Evolutionary conservation across 2,329 filamentous ascomycete species (phyloP), one percentile per base, ranked within the genome.

Genomic region (Fusarium longipes): DNA sequence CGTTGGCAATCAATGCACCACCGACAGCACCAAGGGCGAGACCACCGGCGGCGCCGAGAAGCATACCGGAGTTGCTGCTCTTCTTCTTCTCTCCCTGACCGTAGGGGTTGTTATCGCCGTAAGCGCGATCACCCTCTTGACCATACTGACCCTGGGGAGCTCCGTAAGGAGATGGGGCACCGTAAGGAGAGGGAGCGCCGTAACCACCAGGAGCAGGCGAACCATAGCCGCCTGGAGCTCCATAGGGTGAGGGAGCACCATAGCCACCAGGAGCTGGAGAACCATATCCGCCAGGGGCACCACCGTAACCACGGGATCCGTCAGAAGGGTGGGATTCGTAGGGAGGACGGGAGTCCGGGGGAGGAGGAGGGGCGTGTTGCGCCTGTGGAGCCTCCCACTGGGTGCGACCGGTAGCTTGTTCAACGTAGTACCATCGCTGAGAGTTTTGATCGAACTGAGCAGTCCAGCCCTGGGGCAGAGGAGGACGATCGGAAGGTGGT

Each of bases 371-470:
- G 3, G 70, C 68, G 49, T 76, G 73, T 14, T 78, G 45, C 24
- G 45, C 45, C 45, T 49, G 77, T 4, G 89, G 87, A 17, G 83
- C 81, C 64, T 90, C 87, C 89, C 89, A 91, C 76, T 91, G 88
- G 1, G 86, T 84, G 58, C 83, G 84, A 20, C 87, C 87, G 14
- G 86, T 86, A 44, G 84, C 81, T 57, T 86, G 79, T 75, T 91
- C 87, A 57, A 87, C 82, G 72, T 89, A 92, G 78, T 86, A 91
- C 80, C 86, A 90, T 55, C 86, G 85, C 73, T 89, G 85, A 61
- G 82, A 80, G 58, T 81, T 82, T 57, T 86, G 83, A 67, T 91
- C 89, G 77, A 84, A 91, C 75, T 89, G 85, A 24, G 87, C 81
- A 27, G 81, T 78, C 89, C 89, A 91, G 68, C 89, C 89, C 48